Base-by-base conservation (phyloP, 139 green algal species). In the Pleodorina starrii region DNA sequence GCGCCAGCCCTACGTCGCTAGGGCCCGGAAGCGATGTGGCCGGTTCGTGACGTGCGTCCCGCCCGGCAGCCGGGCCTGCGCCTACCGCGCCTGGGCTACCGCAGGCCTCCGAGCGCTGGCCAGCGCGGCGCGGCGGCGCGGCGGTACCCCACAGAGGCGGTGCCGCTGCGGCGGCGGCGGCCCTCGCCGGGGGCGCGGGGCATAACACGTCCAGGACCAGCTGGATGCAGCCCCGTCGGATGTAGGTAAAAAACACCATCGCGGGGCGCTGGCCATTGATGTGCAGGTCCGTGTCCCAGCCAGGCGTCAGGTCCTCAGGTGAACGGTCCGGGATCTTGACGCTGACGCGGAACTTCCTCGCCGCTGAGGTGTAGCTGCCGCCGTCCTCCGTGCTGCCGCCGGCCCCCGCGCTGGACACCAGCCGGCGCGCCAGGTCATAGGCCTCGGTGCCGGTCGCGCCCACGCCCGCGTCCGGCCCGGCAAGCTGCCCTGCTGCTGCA, bases 251-350 rank as follows among this genome's bases (percentile, higher is more conserved):
- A 21, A 88, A 23, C 23, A 80, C 46, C 1, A 80, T 12, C 25
- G 48, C 66, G 19, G 69, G 40, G 23, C 46, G 83, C 68, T 81
- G 83, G 32, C 60, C 29, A 7, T 63, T 35, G 23, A 88, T 35
- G 5, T 71, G 83, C 44, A 88, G n/a, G 46, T 51, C 35, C 1
- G 32, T 21, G 12, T 80, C 83, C 68, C 83, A 88, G 63, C 32
- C 68, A 0, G 83, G 21, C 46, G 68, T 10, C 66, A 88, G n/a
- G 14, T 88, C 66, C 83, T 80, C 66, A 16, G 83, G 83, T 16
- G 74, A 63, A 10, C 66, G 83, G 46, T 75, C 83, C 6, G 66
- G 83, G 7, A 88, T 88, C 44, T 88, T 88, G 19, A 88, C 66
- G 83, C 68, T 81, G 9, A 88, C 68, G 11, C 68, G 83, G 21